Base-by-base conservation (phyloP, 192 early-diverging fungal genomes). In the Thamnidium elegans region DNA sequence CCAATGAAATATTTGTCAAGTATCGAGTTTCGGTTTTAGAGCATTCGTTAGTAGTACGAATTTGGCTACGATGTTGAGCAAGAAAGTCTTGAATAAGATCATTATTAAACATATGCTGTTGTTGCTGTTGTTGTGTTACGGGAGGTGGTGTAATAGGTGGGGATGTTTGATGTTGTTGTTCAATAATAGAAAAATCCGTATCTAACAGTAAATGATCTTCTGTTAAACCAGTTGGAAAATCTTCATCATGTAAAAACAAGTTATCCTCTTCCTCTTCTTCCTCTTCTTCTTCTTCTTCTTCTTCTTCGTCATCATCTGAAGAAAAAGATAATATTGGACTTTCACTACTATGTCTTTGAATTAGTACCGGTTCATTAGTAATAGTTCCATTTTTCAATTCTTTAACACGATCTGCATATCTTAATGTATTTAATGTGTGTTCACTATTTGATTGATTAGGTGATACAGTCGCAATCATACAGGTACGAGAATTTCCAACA, bases 381-480 rank as follows among this genome's bases (percentile, higher is more conserved):
- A 56, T 56, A 9, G 55, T 56, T 56, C 34, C 55, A 20, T 73
- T 71, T 50, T 72, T 58, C 58, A 76, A 68, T 51, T 71, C 66
- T 63, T 71, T 79, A 17, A 78, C 76, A 20, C 76, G 84, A 73
- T 98, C 96, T 7, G 97, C 94, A 76, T 99, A 99, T 14, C 96
- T 86, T 58, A 99, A 79, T 0, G 97, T 99, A 66, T 99, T 99
- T 26, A 99, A 79, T 1, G 94, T 93, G 70, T 99, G 94, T 69
- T 99, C 97, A 62, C 86, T 91, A 81, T 96, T 99, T 26, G 85
- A 79, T 20, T 90, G 89, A 46, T 94, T 95, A 19, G 97, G 95
- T n/a, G 96, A 96, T 19, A 99, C 87, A 5, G 94, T 99, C 0
- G 97, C 97, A 65, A 99, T 90, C 97, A 99, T 99, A 73, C 96